Percentiles rank a stretch among this genome's conserved stretches.
These are phyloP conservation scores for Brasilioporus rufonigricans DNA, from an alignment of 768 basidiomycete species.

Conservation along the genomic window DNA sequence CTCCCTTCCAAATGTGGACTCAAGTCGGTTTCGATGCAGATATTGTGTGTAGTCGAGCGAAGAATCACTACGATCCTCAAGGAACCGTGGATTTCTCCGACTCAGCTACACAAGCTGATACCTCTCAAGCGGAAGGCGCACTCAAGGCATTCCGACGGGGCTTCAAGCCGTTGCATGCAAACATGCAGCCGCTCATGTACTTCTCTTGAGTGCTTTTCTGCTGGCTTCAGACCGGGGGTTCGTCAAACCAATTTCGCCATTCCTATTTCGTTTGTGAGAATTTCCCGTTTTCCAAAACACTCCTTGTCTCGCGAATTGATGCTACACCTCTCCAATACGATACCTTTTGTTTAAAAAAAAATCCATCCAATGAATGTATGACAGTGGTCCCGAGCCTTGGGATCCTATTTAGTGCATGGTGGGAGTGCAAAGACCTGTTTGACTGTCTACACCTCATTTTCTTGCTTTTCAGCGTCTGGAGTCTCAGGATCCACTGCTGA, in stretches of 20 bases:
- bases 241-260: neutral
- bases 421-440: neutral
- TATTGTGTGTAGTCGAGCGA: slow-evolving; percentile 72
- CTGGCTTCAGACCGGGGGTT: neutral
- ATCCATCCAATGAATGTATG: neutral
- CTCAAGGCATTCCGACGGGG: slow-evolving; percentile 48
- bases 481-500: neutral
- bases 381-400: too few species aligned
- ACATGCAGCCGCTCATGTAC: slow-evolving; percentile 56
- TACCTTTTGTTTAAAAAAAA: neutral
- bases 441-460: slow-evolving; percentile 16
- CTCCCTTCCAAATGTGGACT: neutral
- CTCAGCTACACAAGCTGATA: slow-evolving; percentile 47
- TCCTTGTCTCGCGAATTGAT: neutral
- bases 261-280: neutral
- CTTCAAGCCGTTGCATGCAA: slow-evolving; percentile 56
- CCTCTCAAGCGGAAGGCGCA: slow-evolving; percentile 38
- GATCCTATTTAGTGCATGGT: too few species aligned
- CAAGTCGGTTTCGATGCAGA: slow-evolving; percentile 58
- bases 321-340: neutral
- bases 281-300: neutral
- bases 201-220: slow-evolving; percentile 39
- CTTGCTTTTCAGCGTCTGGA: slow-evolving; percentile 2
- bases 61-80: slow-evolving; percentile 75
- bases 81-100: slow-evolving; percentile 59